A percentile compares a stretch with the other conserved stretches of the same genome.
Evolutionary conservation across 23 red algal species (phyloP).

Genomic region (Gracilariopsis chorda): DNA sequence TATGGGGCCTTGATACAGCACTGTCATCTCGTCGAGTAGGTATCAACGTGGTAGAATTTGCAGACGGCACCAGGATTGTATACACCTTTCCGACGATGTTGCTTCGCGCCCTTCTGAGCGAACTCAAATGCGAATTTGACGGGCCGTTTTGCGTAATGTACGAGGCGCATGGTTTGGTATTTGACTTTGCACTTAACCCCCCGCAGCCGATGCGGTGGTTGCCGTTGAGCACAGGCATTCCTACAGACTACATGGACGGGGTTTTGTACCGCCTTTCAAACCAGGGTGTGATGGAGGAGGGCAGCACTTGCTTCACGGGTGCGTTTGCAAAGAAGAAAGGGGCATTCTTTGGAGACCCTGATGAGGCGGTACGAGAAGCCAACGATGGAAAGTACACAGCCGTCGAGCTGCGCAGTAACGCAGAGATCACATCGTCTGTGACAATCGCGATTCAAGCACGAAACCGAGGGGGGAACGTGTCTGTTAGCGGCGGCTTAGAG

Average conservation of each 20-base stretch:
- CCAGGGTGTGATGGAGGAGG: not conserved
- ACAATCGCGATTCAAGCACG: slow-evolving; percentile 1
- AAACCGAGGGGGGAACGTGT: not conserved
- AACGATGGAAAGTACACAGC: slow-evolving; percentile 2
- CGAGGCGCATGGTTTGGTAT: slow-evolving; percentile 6
- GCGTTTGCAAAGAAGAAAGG: not conserved
- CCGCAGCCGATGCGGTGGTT: slow-evolving; percentile 34
- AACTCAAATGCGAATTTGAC: slow-evolving; percentile 29
- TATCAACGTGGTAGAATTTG: slow-evolving; percentile 63
- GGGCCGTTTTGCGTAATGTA: slow-evolving; percentile 32
- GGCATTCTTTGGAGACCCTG: slow-evolving; percentile 24
- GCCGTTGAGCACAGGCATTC: not conserved
- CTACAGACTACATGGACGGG: slow-evolving; percentile 19
- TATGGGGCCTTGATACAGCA: slow-evolving; percentile 47
- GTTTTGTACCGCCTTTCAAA: slow-evolving; percentile 11
- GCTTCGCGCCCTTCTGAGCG: slow-evolving; percentile 29
- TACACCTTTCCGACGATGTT: slow-evolving; percentile 53
- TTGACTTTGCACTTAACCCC: slow-evolving; percentile 21
- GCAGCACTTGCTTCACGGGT: slow-evolving; percentile 3
- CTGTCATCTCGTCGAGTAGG: slow-evolving; percentile 43
- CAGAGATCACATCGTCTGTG: not conserved
- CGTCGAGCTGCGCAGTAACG: slow-evolving; percentile 24
- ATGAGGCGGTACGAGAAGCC: not conserved
- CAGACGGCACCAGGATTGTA: slow-evolving; percentile 51
- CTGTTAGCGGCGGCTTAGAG: not conserved